Base-by-base conservation (phyloP, 495 filamentous ascomycete species). In the Physcia stellaris region DNA sequence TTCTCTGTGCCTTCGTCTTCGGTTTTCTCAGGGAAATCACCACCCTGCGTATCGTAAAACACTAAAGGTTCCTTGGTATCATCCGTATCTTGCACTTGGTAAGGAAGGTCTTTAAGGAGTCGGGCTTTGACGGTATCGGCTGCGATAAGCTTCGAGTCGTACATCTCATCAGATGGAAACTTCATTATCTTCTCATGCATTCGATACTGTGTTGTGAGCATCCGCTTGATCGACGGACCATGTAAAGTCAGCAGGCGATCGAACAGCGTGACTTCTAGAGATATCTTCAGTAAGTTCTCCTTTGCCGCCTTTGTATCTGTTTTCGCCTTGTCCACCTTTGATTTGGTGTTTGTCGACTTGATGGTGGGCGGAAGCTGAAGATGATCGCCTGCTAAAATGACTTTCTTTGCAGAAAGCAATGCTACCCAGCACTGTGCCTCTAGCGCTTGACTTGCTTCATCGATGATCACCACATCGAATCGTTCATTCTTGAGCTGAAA, bases 401-500 rank as follows among this genome's bases (percentile, higher is more conserved):
- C 74, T 61, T 94, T 94, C 37, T 71, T 75, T 2, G 85, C 84
- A 6, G 66, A 57, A 12, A 94, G 64, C 22, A 98, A 58, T 11
- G 92, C 75, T n/a, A 95, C 86, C 90, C 90, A 98, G 58, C 87
- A 96, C 56, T 96, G 90, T 1, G 92, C 86, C 56, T 98, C 90
- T 11, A 98, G 67, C 3, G 90, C 90, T 55, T 98, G 90, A 53
- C 83, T 90, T 0, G 86, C 90, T 61, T 98, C 90, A 51, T 98
- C 90, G 28, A 98, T 83, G 23, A 96, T 73, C 2, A 96, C 84
- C 4, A 94, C 83, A 54, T 99, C 90, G 47, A 99, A 99, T 39
- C 72, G 58, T 51, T 92, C 78, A 40, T 75, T 69, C 43, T 70
- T 75, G 16, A 94, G 61, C 58, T 94, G 87, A 46, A 75, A 79